Percentiles rank a stretch among this genome's conserved stretches.
Evolutionary conservation across 495 filamentous ascomycete species (phyloP).

Genomic region (Penicillium soppii): DNA sequence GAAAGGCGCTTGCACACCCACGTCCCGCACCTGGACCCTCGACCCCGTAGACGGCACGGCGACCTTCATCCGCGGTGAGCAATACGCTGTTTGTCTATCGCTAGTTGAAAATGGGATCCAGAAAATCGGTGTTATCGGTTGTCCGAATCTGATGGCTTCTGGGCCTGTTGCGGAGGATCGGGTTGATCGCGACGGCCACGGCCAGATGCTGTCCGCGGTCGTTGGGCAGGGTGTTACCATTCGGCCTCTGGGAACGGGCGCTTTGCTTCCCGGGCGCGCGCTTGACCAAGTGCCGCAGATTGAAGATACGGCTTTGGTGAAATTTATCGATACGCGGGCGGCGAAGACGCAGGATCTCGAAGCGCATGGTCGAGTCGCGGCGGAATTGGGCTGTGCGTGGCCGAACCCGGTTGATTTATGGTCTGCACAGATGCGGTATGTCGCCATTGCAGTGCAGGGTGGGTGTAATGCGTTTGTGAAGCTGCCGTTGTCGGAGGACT

Average conservation of each 20-base stretch:
- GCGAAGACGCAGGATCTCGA: conserved; percentile 42
- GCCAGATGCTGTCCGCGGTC: conserved; percentile 57
- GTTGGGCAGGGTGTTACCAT: conserved; percentile 56
- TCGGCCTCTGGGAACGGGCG: conserved; percentile 40
- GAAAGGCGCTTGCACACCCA: conserved; percentile 35
- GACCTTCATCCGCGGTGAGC: conserved; percentile 60
- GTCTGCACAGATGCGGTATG: conserved; percentile 65
- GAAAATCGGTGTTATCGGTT: conserved; percentile 53
- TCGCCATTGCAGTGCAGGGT: conserved; percentile 54
- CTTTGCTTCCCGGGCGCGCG: conserved; percentile 35
- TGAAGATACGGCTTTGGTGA: conserved; percentile 35
- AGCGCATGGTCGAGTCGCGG: conserved; percentile 48
- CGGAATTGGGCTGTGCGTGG: conserved; percentile 44
- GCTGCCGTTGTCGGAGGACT: conserved; percentile 51
- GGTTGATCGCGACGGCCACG: conserved; percentile 49
- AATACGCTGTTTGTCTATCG: conserved; percentile 64
- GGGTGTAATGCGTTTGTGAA: conserved; percentile 61
- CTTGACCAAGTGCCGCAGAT: conserved; percentile 29
- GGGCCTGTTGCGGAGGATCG: conserved; percentile 44
- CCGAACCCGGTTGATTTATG: conserved; percentile 56
- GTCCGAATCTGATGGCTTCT: conserved; percentile 49
- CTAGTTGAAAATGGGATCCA: conserved; percentile 50
- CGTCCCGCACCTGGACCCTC: conserved; percentile 59
- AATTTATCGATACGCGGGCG: conserved; percentile 47
- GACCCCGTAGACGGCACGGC: conserved; percentile 74